Percentiles rank a stretch among this genome's conserved stretches.
Evolutionary conservation across 1,284 basidiomycete genomes (phyloP).

Genomic region (Apiotrichum gracile): DNA sequence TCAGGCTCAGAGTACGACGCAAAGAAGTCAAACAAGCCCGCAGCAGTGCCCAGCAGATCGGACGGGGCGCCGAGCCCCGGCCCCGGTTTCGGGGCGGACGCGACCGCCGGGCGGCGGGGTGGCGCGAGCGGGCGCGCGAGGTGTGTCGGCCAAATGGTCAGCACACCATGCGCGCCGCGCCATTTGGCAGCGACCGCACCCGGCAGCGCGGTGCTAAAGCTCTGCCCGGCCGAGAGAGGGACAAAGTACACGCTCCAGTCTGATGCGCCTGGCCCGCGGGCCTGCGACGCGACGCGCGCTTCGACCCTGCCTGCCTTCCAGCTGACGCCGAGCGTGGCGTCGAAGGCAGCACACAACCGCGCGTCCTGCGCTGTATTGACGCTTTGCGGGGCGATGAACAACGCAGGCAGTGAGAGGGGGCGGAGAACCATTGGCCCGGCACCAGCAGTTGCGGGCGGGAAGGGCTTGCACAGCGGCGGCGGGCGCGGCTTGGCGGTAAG

Average conservation of each 20-base stretch:
- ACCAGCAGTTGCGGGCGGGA: neutral
- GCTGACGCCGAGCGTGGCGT: slow-evolving; percentile 15
- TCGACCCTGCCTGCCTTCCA: slow-evolving; percentile 25
- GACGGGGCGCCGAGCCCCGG: slow-evolving; percentile 9
- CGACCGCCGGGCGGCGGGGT: neutral
- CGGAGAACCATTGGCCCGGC: slow-evolving; percentile 11
- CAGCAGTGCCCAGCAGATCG: slow-evolving; percentile 28
- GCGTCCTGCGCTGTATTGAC: slow-evolving; percentile 16
- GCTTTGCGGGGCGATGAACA: slow-evolving; percentile 16
- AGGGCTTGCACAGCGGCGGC: slow-evolving; percentile 7
- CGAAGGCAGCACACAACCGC: slow-evolving; percentile 14
- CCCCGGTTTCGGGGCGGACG: neutral
- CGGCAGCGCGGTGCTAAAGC: slow-evolving; percentile 1
- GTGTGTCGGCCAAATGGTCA: slow-evolving; percentile 40
- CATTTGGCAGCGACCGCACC: slow-evolving; percentile 7
- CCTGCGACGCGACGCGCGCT: slow-evolving; percentile 13
- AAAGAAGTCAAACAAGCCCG: slow-evolving; percentile 31
- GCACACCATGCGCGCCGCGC: slow-evolving; percentile 23
- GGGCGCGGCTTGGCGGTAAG: slow-evolving; percentile 6
- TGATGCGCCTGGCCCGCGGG: slow-evolving; percentile 6
- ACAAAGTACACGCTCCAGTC: slow-evolving; percentile 37
- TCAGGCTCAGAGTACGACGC: slow-evolving; percentile 25
- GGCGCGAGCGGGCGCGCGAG: slow-evolving; percentile 15
- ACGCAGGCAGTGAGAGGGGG: slow-evolving; percentile 24
- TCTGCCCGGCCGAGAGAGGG: slow-evolving; percentile 15